Conservation (phyloP, 106 monocot genomes). For the Apostasia shenzhenica region DNA sequence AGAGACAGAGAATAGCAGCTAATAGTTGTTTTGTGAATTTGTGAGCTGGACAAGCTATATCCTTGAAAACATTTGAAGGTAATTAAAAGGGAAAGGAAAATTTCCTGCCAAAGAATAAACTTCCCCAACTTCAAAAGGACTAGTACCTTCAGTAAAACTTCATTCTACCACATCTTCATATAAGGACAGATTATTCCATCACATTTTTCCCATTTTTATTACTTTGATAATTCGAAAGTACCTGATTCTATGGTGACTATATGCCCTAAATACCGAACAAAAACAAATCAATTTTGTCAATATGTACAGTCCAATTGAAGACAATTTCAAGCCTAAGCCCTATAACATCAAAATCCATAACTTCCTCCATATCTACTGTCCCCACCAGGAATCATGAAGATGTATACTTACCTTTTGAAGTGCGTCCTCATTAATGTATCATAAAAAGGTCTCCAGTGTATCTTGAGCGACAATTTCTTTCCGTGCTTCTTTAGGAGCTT, state of each 20-base stretch:
- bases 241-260: background rate
- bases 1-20: too few relatives aligned
- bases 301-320: background rate
- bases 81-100: too few relatives aligned
- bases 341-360: background rate
- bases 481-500: constrained; percentile 79
- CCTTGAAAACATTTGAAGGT: too few relatives aligned
- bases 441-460: constrained; percentile 87
- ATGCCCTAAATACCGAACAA: background rate
- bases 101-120: too few relatives aligned
- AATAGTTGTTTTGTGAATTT: too few relatives aligned
- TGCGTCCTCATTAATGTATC: constrained; percentile 78
- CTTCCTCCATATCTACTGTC: background rate
- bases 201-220: too few relatives aligned
- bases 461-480: constrained; percentile 59
- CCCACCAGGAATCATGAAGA: background rate
- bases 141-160: too few relatives aligned
- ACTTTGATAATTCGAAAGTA: background rate
- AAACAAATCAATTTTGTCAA: too few relatives aligned
- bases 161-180: too few relatives aligned
- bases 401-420: constrained; percentile 69
- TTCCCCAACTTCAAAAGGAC: too few relatives aligned
- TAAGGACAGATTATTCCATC: too few relatives aligned
- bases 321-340: background rate
- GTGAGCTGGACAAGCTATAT: too few relatives aligned